Conservation (phyloP, 1,139 yeast genomes). For the Debaryomyces nepalensis region DNA sequence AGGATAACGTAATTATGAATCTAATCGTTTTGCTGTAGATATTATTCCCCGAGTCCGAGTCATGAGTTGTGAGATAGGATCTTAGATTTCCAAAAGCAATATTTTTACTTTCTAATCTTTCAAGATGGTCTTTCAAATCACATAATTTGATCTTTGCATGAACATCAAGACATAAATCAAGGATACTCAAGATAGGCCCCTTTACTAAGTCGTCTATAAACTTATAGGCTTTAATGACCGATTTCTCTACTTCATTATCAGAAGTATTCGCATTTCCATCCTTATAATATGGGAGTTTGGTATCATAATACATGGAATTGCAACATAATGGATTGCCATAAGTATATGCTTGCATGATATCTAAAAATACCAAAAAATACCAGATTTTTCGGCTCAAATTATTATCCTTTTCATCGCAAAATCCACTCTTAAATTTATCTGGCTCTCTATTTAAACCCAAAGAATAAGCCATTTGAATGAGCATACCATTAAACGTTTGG, state of each 20-base stretch:
- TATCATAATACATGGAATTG: constrained; percentile 37
- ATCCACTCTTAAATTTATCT: constrained; percentile 26
- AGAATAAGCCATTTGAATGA: too few relatives aligned
- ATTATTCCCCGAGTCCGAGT: neutral
- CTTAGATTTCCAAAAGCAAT: neutral
- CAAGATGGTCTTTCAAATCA: neutral
- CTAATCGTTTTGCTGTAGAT: neutral
- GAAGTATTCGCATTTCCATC: constrained; percentile 36
- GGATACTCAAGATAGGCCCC: neutral
- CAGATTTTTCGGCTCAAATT: constrained; percentile 41
- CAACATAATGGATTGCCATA: constrained; percentile 44
- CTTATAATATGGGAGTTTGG: constrained; percentile 34
- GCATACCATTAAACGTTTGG: constrained; percentile 39
- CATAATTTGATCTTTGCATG: neutral
- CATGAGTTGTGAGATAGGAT: neutral
- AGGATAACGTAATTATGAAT: neutral
- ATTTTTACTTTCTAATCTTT: neutral
- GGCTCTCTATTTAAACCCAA: constrained; percentile 54
- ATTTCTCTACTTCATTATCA: constrained; percentile 31
- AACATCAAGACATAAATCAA: neutral
- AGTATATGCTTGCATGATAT: constrained; percentile 38
- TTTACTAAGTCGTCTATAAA: neutral
- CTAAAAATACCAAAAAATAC: constrained; percentile 38
- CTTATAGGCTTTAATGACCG: neutral
- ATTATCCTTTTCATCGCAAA: constrained; percentile 28